Evolutionary conservation across 306 rosid species (phyloP).

Genomic region (Astragalus membranaceus): DNA sequence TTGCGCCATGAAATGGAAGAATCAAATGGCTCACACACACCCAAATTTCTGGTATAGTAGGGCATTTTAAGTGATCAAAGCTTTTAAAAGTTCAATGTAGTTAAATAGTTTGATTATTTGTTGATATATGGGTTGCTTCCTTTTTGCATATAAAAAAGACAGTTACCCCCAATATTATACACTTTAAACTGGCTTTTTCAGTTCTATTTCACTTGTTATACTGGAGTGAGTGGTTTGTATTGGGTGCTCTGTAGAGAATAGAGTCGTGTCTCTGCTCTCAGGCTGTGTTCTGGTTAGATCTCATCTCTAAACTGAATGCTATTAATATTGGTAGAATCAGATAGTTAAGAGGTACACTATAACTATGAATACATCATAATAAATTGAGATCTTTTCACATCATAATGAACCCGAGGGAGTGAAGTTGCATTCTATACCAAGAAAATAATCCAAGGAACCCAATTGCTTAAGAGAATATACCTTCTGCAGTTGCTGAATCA

Average conservation of each 20-base stretch:
- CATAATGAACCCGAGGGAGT: too few species aligned
- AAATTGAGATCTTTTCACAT: neutral
- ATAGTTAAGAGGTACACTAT: neutral
- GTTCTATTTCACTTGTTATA: neutral
- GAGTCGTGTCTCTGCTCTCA: neutral
- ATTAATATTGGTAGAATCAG: neutral
- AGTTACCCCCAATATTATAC: neutral
- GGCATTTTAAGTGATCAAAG: slow-evolving; percentile 13
- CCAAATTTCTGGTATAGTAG: slow-evolving; percentile 49
- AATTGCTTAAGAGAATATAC: too few species aligned
- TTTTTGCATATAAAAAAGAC: neutral
- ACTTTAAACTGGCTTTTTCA: neutral
- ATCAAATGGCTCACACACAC: slow-evolving; percentile 35
- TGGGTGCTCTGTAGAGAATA: neutral
- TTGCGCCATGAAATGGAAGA: slow-evolving; percentile 44
- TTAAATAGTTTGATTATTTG: neutral
- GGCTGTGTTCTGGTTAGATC: neutral
- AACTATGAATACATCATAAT: neutral
- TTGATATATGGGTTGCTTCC: neutral
- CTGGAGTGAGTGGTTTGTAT: neutral
- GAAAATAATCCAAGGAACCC: too few species aligned
- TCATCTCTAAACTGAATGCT: neutral
- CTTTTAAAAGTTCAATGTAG: slow-evolving; percentile 10
- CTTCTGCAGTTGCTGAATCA: too few species aligned
- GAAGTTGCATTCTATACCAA: too few species aligned